A percentile compares a stretch with the other conserved stretches of the same genome.
phyloP scores from a whole-genome alignment of 2,329 filamentous ascomycete genomes.

The Colletotrichum sp. region DNA sequence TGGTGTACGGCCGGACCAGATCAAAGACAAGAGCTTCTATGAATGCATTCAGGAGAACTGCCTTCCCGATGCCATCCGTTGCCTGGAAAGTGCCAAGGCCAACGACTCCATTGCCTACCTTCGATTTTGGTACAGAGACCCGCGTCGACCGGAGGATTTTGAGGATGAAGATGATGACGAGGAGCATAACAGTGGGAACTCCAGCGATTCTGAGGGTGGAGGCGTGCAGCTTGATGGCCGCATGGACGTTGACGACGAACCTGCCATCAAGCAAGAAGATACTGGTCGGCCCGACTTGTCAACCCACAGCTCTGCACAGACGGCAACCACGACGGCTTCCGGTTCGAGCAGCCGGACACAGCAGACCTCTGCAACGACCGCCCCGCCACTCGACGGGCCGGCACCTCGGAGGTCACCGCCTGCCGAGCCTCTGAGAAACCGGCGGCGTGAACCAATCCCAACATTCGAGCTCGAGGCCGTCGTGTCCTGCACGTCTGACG shows the following conservation, averaged over 20 bases:
- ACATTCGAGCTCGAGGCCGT: slow-evolving; percentile 83
- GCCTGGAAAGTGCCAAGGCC: slow-evolving; percentile 83
- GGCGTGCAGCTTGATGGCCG: slow-evolving; percentile 48
- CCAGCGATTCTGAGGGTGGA: slow-evolving; percentile 47
- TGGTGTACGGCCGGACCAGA: slow-evolving; percentile 70
- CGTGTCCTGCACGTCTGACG: slow-evolving; percentile 90
- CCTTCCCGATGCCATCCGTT: slow-evolving; percentile 76
- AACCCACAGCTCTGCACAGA: slow-evolving; percentile 23
- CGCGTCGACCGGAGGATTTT: slow-evolving; percentile 62
- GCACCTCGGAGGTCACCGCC: not conserved
- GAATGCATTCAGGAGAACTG: slow-evolving; percentile 84
- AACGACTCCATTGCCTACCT: slow-evolving; percentile 92
- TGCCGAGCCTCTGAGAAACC: slow-evolving; percentile 22
- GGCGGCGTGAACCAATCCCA: slow-evolving; percentile 34
- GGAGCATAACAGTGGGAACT: slow-evolving; percentile 38
- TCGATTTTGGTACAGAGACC: slow-evolving; percentile 84
- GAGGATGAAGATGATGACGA: slow-evolving; percentile 45
- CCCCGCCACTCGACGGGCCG: not conserved
- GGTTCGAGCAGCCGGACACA: slow-evolving; percentile 9
- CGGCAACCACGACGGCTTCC: not conserved
- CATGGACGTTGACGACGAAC: slow-evolving; percentile 47
- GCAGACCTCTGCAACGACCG: not conserved
- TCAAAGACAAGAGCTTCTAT: slow-evolving; percentile 83
- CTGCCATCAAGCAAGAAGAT: slow-evolving; percentile 42
- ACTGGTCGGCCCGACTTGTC: not conserved